Conservation (phyloP, 805 yeast genomes). For the Schwanniomyces pseudopolymorphus region DNA sequence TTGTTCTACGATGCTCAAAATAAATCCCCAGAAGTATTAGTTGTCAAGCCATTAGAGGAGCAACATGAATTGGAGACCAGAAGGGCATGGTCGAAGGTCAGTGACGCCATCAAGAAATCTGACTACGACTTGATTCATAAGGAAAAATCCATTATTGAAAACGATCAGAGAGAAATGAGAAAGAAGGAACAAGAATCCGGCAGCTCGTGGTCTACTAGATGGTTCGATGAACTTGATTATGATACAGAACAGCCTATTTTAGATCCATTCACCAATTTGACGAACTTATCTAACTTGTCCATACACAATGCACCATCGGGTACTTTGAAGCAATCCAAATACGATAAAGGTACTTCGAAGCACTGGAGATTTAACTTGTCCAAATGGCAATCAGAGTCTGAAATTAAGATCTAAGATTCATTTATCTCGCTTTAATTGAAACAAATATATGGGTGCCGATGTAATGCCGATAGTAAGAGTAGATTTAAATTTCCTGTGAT, state of each 20-base stretch:
- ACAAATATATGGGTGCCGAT: not conserved
- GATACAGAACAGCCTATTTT: conserved; percentile 11
- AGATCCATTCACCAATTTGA: conserved; percentile 37
- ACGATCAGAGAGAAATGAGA: conserved; percentile 80
- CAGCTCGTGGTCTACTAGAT: conserved; percentile 70
- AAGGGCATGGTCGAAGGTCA: conserved; percentile 87
- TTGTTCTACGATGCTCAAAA: conserved; percentile 64
- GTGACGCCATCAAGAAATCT: conserved; percentile 76
- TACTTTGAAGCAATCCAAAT: conserved; percentile 51
- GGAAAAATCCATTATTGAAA: conserved; percentile 79
- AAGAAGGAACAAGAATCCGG: conserved; percentile 68
- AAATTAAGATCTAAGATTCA: conserved; percentile 42
- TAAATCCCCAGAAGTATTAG: conserved; percentile 52
- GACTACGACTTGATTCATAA: conserved; percentile 73
- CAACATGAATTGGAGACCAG: conserved; percentile 84
- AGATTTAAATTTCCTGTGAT: no score
- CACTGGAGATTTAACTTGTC: conserved; percentile 72
- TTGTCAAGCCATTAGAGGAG: conserved; percentile 77
- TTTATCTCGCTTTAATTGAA: not conserved
- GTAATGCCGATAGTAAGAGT: not conserved
- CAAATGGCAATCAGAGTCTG: conserved; percentile 59
- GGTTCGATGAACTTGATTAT: conserved; percentile 59
- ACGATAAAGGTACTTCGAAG: conserved; percentile 47
- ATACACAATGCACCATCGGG: conserved; percentile 70
- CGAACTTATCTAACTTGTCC: conserved; percentile 54